Conservation (phyloP, 164 flowering plant species). For the Stephania yunnanensis region DNA sequence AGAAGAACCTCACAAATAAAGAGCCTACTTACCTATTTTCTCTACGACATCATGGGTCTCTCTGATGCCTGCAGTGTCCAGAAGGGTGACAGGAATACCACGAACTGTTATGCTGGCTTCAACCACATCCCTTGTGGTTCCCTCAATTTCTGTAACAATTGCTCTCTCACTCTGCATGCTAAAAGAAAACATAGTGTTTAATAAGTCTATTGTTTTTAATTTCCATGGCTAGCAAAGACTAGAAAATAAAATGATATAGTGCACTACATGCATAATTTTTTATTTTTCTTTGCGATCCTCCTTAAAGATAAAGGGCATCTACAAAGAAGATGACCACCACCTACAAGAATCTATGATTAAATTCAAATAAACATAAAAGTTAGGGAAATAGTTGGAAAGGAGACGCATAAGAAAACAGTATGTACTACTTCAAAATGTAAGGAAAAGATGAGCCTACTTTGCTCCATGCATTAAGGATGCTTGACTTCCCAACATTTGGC, state of each 20-base stretch:
- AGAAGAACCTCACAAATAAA: slow-evolving; percentile 6
- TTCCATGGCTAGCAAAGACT: too few relatives aligned
- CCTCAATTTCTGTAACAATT: slow-evolving; percentile 93
- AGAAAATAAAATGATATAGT: neutral
- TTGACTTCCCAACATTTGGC: slow-evolving; percentile 98
- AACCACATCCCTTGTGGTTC: slow-evolving; percentile 92
- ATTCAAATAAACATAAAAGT: neutral
- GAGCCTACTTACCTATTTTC: slow-evolving; percentile 62
- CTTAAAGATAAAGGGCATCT: neutral
- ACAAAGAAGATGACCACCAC: neutral
- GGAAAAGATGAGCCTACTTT: slow-evolving; percentile 51
- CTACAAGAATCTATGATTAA: neutral
- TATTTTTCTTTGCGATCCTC: neutral
- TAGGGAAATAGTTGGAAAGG: neutral
- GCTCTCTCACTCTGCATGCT: slow-evolving; percentile 99
- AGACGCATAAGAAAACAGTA: too few relatives aligned
- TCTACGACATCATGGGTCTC: slow-evolving; percentile 86
- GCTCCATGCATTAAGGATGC: slow-evolving; percentile 99
- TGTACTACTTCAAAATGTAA: neutral
- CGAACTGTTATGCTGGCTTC: slow-evolving; percentile 71
- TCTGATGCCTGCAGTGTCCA: slow-evolving; percentile 97
- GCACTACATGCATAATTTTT: neutral
- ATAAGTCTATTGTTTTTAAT: slow-evolving; percentile 11
- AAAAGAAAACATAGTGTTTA: slow-evolving; percentile 30
- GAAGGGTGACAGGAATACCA: slow-evolving; percentile 89